Conservation (phyloP, 2,329 filamentous ascomycete genomes). For the Botrytis pseudocinerea region DNA sequence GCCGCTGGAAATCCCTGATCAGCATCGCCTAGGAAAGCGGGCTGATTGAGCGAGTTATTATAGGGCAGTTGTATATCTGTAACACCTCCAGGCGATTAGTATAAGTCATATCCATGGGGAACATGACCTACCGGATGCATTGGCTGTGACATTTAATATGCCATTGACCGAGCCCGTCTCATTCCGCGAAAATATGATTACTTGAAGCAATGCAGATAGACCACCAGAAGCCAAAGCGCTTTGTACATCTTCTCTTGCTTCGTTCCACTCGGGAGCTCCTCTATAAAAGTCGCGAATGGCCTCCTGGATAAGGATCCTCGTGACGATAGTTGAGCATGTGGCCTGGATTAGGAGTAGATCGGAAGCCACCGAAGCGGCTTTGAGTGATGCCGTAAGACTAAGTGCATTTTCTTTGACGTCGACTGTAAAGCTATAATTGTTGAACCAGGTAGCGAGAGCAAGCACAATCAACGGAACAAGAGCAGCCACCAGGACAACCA, state of each 20-base stretch:
- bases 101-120: neutral
- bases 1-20: slow-evolving; percentile 67
- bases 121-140: slow-evolving; percentile 36
- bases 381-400: slow-evolving; percentile 78
- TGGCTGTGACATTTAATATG: slow-evolving; percentile 64
- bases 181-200: slow-evolving; percentile 70
- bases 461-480: slow-evolving; percentile 75
- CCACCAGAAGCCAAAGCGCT: slow-evolving; percentile 65
- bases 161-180: slow-evolving; percentile 55
- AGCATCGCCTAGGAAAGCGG: slow-evolving; percentile 56
- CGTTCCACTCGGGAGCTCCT: slow-evolving; percentile 64
- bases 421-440: slow-evolving; percentile 62
- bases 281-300: slow-evolving; percentile 54
- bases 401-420: slow-evolving; percentile 61
- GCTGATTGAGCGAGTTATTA: slow-evolving; percentile 55
- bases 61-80: slow-evolving; percentile 62
- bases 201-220: slow-evolving; percentile 61
- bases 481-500: slow-evolving; percentile 74
- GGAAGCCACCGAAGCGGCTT: slow-evolving; percentile 77
- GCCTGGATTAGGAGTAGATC: slow-evolving; percentile 79
- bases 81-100: slow-evolving; percentile 18
- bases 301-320: slow-evolving; percentile 60
- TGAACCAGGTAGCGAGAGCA: slow-evolving; percentile 70
- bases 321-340: slow-evolving; percentile 70
- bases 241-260: slow-evolving; percentile 63